These are phyloP conservation scores for Penicillium sp. DNA, from an alignment of 2,329 filamentous ascomycete genomes.

Conservation along the genomic window DNA sequence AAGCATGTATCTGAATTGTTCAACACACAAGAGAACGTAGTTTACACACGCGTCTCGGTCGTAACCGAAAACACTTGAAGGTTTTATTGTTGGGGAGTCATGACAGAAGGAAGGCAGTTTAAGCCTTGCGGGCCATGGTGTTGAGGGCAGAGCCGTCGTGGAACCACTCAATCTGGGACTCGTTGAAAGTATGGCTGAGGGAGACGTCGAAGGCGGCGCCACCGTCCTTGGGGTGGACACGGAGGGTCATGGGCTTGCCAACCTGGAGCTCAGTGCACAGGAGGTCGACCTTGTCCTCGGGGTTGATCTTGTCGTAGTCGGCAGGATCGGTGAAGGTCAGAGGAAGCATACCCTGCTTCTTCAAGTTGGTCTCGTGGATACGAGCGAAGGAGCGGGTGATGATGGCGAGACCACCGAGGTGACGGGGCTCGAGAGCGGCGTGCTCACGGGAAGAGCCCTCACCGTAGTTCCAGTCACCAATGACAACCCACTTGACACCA, in stretches of 20 bases:
- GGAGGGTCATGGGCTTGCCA: slow-evolving; percentile 88
- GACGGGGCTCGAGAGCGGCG: slow-evolving; percentile 93
- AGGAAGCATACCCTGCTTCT: slow-evolving; percentile 99
- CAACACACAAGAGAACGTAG: slow-evolving; percentile 32
- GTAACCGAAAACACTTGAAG: slow-evolving; percentile 9
- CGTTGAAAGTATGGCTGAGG: slow-evolving; percentile 96
- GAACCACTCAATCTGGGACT: slow-evolving; percentile 98
- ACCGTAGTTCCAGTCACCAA: slow-evolving; percentile 99
- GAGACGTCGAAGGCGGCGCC: slow-evolving; percentile 71
- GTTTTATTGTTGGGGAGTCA: slow-evolving; percentile 9
- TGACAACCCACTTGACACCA: slow-evolving; percentile 92
- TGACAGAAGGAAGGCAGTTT: slow-evolving; percentile 21
- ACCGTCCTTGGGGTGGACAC: slow-evolving; percentile 87
- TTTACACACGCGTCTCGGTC: slow-evolving; percentile 22
- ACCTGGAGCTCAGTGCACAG: slow-evolving; percentile 85
- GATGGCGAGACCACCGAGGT: slow-evolving; percentile 95
- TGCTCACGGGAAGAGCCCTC: slow-evolving; percentile 98
- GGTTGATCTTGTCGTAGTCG: slow-evolving; percentile 96
- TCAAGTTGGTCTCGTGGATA: slow-evolving; percentile 99
- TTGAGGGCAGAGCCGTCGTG: slow-evolving; percentile 96
- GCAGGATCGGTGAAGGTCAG: slow-evolving; percentile 91
- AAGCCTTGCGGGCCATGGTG: slow-evolving; percentile 83
- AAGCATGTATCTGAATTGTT: slow-evolving; percentile 18
- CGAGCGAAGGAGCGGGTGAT: slow-evolving; percentile 94
- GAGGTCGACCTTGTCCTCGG: slow-evolving; percentile 89